These are phyloP conservation scores for Curvularia verruculosa DNA, from an alignment of 2,329 filamentous ascomycete species.

Conservation along the genomic window DNA sequence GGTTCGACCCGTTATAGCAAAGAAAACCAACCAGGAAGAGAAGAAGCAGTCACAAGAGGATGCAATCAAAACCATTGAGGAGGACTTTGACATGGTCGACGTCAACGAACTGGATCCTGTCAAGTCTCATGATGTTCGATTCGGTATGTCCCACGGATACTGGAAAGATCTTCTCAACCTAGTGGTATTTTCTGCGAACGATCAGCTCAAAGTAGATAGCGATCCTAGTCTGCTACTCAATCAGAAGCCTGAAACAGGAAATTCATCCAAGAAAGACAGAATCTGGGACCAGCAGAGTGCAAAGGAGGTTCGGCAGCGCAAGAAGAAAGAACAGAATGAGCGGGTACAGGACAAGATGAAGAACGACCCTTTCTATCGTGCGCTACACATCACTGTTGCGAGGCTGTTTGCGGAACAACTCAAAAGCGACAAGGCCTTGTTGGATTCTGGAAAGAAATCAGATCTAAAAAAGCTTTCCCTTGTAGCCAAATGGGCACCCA, in stretches of 20 bases:
- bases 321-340: slow-evolving; percentile 52
- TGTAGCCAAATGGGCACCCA: slow-evolving; percentile 67
- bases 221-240: slow-evolving; percentile 53
- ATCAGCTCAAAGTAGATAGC: slow-evolving; percentile 53
- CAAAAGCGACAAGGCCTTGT: slow-evolving; percentile 52
- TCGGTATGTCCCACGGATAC: slow-evolving; percentile 62
- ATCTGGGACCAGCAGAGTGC: slow-evolving; percentile 31
- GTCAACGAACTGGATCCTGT: slow-evolving; percentile 41
- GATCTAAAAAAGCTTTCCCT: slow-evolving; percentile 59
- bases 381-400: slow-evolving; percentile 60
- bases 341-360: slow-evolving; percentile 52
- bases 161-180: slow-evolving; percentile 68
- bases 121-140: slow-evolving; percentile 36
- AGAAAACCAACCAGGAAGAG: slow-evolving; percentile 51
- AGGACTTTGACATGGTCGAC: slow-evolving; percentile 54
- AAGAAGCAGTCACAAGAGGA: slow-evolving; percentile 3
- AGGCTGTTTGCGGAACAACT: slow-evolving; percentile 65
- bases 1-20: slow-evolving; percentile 61
- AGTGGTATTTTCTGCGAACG: slow-evolving; percentile 58
- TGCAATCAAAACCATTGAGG: slow-evolving; percentile 21
- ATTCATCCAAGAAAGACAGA: slow-evolving; percentile 21
- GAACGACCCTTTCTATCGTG: slow-evolving; percentile 56
- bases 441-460: slow-evolving; percentile 50
- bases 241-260: slow-evolving; percentile 35
- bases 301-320: slow-evolving; percentile 36